Percentiles rank a stretch among this genome's conserved stretches.
phyloP scores from a whole-genome alignment of 345 rosid species.

The Iberis pinnata region DNA sequence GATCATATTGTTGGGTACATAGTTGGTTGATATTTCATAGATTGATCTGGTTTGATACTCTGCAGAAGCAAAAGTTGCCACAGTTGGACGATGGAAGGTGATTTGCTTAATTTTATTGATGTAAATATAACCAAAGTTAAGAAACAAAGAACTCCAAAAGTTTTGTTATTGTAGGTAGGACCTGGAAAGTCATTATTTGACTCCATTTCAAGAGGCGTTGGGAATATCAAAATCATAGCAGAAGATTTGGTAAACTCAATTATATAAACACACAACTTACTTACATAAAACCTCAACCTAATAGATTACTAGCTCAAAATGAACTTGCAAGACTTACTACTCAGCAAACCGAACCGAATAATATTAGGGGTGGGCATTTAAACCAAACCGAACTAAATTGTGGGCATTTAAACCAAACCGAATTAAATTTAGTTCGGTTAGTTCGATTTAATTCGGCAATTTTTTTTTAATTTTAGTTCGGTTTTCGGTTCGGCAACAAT shows the following conservation, averaged over 20 bases:
- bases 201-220: conserved; percentile 60
- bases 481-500: too few species aligned
- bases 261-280: not conserved
- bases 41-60: conserved; percentile 10
- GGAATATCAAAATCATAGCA: conserved; percentile 69
- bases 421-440: too few species aligned
- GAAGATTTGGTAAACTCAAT: conserved; percentile 81
- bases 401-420: too few species aligned
- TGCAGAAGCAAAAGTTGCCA: conserved; percentile 84
- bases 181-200: conserved; percentile 86
- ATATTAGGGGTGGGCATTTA: too few species aligned
- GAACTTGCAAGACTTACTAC: not conserved
- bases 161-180: conserved; percentile 67
- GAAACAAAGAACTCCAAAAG: conserved; percentile 20
- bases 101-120: conserved; percentile 6
- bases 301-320: not conserved
- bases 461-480: too few species aligned
- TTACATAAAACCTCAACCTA: not conserved
- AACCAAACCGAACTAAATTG: too few species aligned
- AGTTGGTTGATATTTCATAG: not conserved
- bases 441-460: too few species aligned
- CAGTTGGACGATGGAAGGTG: conserved; percentile 85
- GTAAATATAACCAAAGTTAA: conserved; percentile 18
- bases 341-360: too few species aligned
- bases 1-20: conserved; percentile 2